phyloP scores from a whole-genome alignment of 305 asterid genomes.

The Rubia tinctorum region DNA sequence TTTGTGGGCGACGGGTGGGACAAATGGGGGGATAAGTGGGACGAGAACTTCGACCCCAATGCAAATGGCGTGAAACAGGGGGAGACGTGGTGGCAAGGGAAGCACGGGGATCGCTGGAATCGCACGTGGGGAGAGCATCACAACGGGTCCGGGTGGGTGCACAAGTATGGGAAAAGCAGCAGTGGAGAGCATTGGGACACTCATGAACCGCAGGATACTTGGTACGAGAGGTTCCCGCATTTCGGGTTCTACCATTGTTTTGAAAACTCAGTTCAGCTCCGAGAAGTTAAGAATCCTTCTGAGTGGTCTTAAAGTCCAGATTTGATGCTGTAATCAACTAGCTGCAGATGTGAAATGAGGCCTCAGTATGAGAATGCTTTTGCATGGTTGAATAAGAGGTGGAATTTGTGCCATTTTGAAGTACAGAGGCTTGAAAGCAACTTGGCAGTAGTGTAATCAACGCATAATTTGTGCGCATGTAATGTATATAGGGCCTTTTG shows the following conservation, averaged over 20 bases:
- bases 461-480: not conserved
- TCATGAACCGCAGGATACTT: constrained; percentile 64
- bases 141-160: constrained; percentile 95
- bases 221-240: constrained; percentile 92
- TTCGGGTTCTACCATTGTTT: constrained; percentile 89
- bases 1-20: constrained; percentile 87
- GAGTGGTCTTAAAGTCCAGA: constrained; percentile 38
- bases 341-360: not conserved
- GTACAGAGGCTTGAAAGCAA: not conserved
- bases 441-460: not conserved
- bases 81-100: constrained; percentile 96
- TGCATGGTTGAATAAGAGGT: not conserved
- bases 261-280: constrained; percentile 75
- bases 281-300: constrained; percentile 66
- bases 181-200: constrained; percentile 98
- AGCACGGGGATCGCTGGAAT: constrained; percentile 84
- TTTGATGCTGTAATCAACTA: not conserved
- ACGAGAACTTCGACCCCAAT: constrained; percentile 55
- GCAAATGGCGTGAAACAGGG: constrained; percentile 81
- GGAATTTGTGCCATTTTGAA: not conserved
- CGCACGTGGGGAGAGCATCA: constrained; percentile 98
- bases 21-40: constrained; percentile 99
- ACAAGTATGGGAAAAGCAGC: constrained; percentile 97
- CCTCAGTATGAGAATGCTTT: too few species aligned
- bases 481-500: not conserved